Percentiles rank a stretch among this genome's conserved stretches.
phyloP scores from a whole-genome alignment of 2,329 filamentous ascomycete species.

The Dothiorella sarmentorum region DNA sequence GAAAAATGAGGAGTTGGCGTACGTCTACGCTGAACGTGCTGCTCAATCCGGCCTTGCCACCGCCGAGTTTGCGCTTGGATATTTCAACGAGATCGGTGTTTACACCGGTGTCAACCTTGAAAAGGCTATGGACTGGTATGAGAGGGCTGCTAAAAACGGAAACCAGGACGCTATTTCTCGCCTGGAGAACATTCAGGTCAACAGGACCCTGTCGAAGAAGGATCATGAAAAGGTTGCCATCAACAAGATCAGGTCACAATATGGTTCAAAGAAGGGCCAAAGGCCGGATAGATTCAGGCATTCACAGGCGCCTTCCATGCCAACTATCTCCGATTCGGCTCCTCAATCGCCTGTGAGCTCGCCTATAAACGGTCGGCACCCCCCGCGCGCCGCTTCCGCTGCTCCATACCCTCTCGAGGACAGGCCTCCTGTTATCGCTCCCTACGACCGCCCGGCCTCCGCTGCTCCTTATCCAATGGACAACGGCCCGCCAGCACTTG shows the following conservation, averaged over 20 bases:
- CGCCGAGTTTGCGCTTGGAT: conserved; percentile 93
- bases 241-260: conserved; percentile 67
- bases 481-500: conserved; percentile 54
- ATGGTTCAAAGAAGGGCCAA: conserved; percentile 50
- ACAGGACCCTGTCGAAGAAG: conserved; percentile 79
- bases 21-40: conserved; percentile 83
- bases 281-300: conserved; percentile 45
- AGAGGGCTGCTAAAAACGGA: conserved; percentile 80
- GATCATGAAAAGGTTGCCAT: conserved; percentile 93
- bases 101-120: conserved; percentile 78
- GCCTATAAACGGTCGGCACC: conserved; percentile 26
- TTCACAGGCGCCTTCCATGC: conserved; percentile 34
- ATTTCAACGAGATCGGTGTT: conserved; percentile 96
- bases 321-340: conserved; percentile 38
- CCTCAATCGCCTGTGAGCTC: conserved; percentile 30
- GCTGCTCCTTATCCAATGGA: conserved; percentile 69
- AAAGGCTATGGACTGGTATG: conserved; percentile 86
- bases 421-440: conserved; percentile 36
- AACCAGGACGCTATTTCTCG: conserved; percentile 83
- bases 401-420: conserved; percentile 46
- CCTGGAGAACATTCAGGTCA: conserved; percentile 78
- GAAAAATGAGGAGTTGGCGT: conserved; percentile 94
- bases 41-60: conserved; percentile 78
- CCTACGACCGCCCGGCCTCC: conserved; percentile 47
- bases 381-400: conserved; percentile 33